Base-by-base conservation (phyloP, 768 basidiomycete species). In the Strobilomyces confusus region DNA sequence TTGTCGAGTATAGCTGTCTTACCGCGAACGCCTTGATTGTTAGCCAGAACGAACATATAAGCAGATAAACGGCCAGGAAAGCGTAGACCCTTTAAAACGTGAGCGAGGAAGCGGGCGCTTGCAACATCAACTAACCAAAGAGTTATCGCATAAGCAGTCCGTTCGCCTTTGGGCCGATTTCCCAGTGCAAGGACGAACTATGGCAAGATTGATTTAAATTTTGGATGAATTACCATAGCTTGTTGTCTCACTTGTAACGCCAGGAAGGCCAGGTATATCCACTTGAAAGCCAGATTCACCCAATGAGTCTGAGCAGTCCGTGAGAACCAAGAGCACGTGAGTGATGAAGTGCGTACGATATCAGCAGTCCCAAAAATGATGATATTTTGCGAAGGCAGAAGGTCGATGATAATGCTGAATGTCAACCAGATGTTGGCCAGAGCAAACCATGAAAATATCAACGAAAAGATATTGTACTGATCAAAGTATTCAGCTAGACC, bases 331-430 rank as follows among this genome's bases (percentile, higher is more conserved):
- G 20, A 29, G 40, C 9, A 37, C 20, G 13, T 14, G 25, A 33
- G 34, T 23, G 47, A 32, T 25, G 25, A n/a, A 74, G 25, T 22
- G 46, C 90, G 53, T 64, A 95, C 92, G 19, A 92, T 68, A 6
- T 64, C 73, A 0, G 64, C 72, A 29, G 83, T 93, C 40, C 90
- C 92, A 58, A 97, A 97, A 48, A 94, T 73, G 43, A 74, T 56
- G 53, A 83, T 77, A 0, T 54, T 11, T 32, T 70, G 62, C 68
- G 75, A 48, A 52, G 89, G 88, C 14, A 94, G 77, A 38, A 97
- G 80, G 63, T 93, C 84, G 77, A 95, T 91, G 69, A 95, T 92
- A 72, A 95, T 95, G 56, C 85, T 86, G 78, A 95, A 95, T n/a
- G 90, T 95, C 53, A 97, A 75, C 91, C 92, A 97, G 41, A 95